These are phyloP conservation scores for Chloropicon primus DNA, from an alignment of 139 green algal species.

Conservation along the genomic window DNA sequence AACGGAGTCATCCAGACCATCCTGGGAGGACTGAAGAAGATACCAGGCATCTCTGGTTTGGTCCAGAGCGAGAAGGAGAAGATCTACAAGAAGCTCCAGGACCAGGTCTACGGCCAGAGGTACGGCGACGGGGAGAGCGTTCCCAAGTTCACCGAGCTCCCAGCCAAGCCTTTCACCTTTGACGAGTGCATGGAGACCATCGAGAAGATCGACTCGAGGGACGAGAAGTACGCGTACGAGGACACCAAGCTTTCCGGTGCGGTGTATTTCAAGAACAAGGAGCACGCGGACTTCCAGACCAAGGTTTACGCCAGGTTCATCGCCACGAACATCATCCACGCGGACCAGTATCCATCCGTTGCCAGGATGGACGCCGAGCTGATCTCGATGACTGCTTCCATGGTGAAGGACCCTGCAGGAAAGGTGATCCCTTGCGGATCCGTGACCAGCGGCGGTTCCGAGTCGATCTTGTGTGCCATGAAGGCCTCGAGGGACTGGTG, in stretches of 20 bases:
- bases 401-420: conserved; percentile 29
- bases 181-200: not conserved
- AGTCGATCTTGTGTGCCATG: conserved; percentile 83
- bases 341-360: conserved; percentile 69
- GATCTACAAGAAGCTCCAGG: not conserved
- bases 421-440: conserved; percentile 26
- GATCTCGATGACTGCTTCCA: conserved; percentile 64
- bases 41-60: not conserved
- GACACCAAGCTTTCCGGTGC: conserved; percentile 38
- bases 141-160: not conserved
- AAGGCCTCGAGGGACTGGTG: conserved; percentile 25
- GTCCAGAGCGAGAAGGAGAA: not conserved
- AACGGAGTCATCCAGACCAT: not conserved
- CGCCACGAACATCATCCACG: conserved; percentile 85
- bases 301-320: conserved; percentile 43
- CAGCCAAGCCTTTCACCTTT: not conserved
- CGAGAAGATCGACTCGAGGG: conserved; percentile 3
- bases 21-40: not conserved
- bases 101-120: not conserved
- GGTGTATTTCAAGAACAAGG: not conserved
- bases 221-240: conserved; percentile 30
- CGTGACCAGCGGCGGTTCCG: conserved; percentile 84
- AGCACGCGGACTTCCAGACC: not conserved
- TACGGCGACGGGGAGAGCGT: not conserved
- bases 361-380: conserved; percentile 83